phyloP scores from a whole-genome alignment of 1,284 basidiomycete genomes.

The Fistulinella cinereoalba region DNA sequence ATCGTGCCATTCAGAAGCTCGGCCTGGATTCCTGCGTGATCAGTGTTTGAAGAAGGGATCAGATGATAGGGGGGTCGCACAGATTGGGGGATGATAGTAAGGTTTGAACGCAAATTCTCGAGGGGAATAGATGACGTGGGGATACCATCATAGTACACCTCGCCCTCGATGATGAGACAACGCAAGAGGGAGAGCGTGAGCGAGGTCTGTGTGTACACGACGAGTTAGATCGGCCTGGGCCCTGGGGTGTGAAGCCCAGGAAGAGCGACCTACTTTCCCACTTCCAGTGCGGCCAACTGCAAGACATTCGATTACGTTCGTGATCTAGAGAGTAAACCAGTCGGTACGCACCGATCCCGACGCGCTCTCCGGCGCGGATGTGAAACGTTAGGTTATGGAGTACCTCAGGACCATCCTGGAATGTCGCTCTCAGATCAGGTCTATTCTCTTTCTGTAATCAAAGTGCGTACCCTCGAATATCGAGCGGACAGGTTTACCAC shows the following conservation, averaged over 20 bases:
- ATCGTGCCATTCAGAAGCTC: slow-evolving; percentile 60
- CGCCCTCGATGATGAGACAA: slow-evolving; percentile 57
- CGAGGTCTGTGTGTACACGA: slow-evolving; percentile 37
- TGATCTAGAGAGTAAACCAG: neutral
- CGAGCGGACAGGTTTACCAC: slow-evolving; percentile 60
- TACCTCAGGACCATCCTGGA: slow-evolving; percentile 7
- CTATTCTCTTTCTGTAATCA: neutral
- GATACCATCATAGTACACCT: slow-evolving; percentile 52
- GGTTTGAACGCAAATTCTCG: slow-evolving; percentile 46
- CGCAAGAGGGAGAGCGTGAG: slow-evolving; percentile 51
- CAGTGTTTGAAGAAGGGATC: slow-evolving; percentile 14
- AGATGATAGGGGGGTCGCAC: slow-evolving; percentile 23
- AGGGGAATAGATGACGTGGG: slow-evolving; percentile 31
- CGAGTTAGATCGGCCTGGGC: neutral
- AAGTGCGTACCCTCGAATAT: slow-evolving; percentile 43
- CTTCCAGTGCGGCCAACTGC: slow-evolving; percentile 17
- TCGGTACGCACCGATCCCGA: slow-evolving; percentile 11
- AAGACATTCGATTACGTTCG: neutral
- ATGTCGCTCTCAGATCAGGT: neutral
- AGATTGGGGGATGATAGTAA: slow-evolving; percentile 62
- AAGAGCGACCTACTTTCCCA: slow-evolving; percentile 3
- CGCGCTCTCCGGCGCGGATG: slow-evolving; percentile 10
- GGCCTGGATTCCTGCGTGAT: slow-evolving; percentile 36
- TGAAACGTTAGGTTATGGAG: slow-evolving; percentile 10
- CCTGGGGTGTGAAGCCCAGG: neutral